Conservation (phyloP, 306 rosid genomes). For the Casuarina equisetifolia region DNA sequence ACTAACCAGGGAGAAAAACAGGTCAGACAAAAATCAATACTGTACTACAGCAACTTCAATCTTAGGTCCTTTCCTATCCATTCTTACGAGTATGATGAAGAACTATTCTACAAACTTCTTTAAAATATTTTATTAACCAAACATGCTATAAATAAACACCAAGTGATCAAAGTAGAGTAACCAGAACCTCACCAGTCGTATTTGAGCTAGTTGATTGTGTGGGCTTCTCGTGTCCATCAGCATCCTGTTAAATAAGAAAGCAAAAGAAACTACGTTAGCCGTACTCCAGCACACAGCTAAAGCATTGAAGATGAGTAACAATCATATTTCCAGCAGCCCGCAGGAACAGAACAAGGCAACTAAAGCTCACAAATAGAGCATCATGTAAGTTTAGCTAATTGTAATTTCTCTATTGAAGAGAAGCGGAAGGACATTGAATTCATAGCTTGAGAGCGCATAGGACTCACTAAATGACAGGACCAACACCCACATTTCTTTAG, state of each 20-base stretch:
- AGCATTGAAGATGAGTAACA: not conserved
- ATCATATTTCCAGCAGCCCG: not conserved
- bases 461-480: not conserved
- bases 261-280: slow-evolving; percentile 14
- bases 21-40: not conserved
- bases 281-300: not conserved
- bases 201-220: slow-evolving; percentile 38
- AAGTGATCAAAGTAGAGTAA: slow-evolving; percentile 1
- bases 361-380: not conserved
- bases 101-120: slow-evolving; percentile 11
- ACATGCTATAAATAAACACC: not conserved
- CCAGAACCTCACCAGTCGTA: slow-evolving; percentile 44
- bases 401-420: not conserved
- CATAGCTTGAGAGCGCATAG: not conserved
- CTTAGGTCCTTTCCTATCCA: not conserved
- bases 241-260: slow-evolving; percentile 53
- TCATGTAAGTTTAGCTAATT: not conserved
- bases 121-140: slow-evolving; percentile 4
- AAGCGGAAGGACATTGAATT: not conserved
- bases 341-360: not conserved
- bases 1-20: not conserved
- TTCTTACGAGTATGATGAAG: not conserved
- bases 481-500: not conserved
- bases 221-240: slow-evolving; percentile 37
- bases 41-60: not conserved